These are phyloP conservation scores for Arthroderma uncinatum DNA, from an alignment of 2,329 filamentous ascomycete species.

Conservation along the genomic window DNA sequence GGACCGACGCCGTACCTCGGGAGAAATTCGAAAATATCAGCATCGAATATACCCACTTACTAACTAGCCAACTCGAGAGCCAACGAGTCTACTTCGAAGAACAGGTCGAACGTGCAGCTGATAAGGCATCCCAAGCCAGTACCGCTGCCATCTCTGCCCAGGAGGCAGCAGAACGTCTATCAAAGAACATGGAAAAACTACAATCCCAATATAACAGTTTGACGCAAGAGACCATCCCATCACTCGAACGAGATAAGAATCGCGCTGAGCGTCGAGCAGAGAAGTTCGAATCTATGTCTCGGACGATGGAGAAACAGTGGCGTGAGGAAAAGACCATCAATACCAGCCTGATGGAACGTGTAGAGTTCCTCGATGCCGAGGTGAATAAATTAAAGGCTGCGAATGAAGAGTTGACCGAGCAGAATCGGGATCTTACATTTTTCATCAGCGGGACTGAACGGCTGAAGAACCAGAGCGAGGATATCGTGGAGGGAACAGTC, in stretches of 20 bases:
- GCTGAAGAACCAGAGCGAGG: slow-evolving; percentile 59
- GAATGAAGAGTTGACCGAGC: slow-evolving; percentile 65
- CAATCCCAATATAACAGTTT: slow-evolving; percentile 45
- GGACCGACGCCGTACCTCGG: slow-evolving; percentile 37
- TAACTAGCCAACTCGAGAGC: slow-evolving; percentile 84
- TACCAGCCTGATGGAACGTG: slow-evolving; percentile 64
- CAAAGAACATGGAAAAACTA: slow-evolving; percentile 45
- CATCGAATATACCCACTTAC: slow-evolving; percentile 85
- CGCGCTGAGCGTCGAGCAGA: slow-evolving; percentile 57
- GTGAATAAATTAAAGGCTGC: slow-evolving; percentile 46
- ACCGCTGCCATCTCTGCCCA: slow-evolving; percentile 42
- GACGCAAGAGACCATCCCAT: slow-evolving; percentile 47
- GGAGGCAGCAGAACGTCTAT: slow-evolving; percentile 55
- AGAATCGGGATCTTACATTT: slow-evolving; percentile 77
- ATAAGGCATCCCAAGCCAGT: slow-evolving; percentile 71
- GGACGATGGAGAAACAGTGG: slow-evolving; percentile 61
- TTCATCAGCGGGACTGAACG: slow-evolving; percentile 79
- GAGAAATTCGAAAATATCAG: slow-evolving; percentile 68
- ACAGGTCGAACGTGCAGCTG: slow-evolving; percentile 73
- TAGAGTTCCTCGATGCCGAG: slow-evolving; percentile 56
- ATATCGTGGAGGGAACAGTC: slow-evolving; percentile 62
- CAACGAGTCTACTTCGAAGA: slow-evolving; percentile 93
- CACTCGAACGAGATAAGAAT: slow-evolving; percentile 60
- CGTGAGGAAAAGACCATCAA: slow-evolving; percentile 81
- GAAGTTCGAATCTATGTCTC: slow-evolving; percentile 64